Conservation (phyloP, 1,284 basidiomycete genomes). For the Volvariella surrecta region DNA sequence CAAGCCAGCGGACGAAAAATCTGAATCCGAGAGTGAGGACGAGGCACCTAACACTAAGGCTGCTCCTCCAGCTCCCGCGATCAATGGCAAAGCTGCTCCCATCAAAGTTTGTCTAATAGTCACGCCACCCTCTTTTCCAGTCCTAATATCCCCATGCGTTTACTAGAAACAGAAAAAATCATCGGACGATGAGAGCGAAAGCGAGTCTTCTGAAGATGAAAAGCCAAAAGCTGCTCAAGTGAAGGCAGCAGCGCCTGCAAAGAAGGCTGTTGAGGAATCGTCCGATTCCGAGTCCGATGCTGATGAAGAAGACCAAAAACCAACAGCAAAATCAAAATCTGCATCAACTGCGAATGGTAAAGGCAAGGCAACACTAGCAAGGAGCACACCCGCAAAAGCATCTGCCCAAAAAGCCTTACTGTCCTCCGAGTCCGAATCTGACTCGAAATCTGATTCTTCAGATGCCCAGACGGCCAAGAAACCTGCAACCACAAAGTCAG, state of each 20-base stretch:
- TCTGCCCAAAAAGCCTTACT: conserved; percentile 8
- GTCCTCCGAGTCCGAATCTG: conserved; percentile 15
- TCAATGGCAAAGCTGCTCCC: too few relatives aligned
- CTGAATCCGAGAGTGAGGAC: too few relatives aligned
- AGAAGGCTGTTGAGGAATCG: conserved; percentile 10
- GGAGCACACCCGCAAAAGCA: conserved; percentile 15
- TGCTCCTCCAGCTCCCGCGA: too few relatives aligned
- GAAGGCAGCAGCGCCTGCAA: conserved; percentile 25
- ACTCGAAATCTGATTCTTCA: conserved; percentile 12
- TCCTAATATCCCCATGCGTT: conserved; percentile 4
- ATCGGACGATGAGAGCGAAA: conserved; percentile 26
- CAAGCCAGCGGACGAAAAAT: too few relatives aligned
- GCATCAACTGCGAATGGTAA: conserved; percentile 10
- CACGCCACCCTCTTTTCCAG: too few relatives aligned
- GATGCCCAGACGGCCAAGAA: conserved; percentile 7
- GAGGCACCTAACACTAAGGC: too few relatives aligned
- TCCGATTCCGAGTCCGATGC: conserved; percentile 11
- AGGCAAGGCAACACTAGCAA: conserved; percentile 15
- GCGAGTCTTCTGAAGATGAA: conserved; percentile 32
- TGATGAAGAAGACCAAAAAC: conserved; percentile 16
- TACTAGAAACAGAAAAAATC: conserved; percentile 16
- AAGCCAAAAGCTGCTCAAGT: conserved; percentile 36
- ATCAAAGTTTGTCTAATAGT: too few relatives aligned
- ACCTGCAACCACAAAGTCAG: conserved; percentile 11
- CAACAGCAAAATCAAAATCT: conserved; percentile 7